Base-by-base conservation (phyloP, 345 rosid genomes). In the Acer negundo region DNA sequence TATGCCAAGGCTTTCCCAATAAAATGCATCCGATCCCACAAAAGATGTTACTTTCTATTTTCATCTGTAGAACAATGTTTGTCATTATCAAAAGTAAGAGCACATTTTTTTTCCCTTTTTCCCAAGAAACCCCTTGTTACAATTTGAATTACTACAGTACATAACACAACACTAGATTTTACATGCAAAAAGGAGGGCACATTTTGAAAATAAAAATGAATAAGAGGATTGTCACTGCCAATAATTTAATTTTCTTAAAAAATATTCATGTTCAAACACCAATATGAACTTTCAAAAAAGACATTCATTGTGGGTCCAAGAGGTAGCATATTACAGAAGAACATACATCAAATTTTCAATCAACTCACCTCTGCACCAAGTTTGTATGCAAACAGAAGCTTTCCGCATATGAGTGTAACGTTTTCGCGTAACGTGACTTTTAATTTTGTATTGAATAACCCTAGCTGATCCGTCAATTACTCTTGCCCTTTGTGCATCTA, bases 321-420 rank as follows among this genome's bases (percentile, higher is more conserved):
- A 62, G 17, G 31, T 46, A 26, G 53, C 67, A 47, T 46, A 44
- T 40, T 44, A 69, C 40, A 69, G 38, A 69, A 23, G 55, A 80
- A 66, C 53, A 28, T 2, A 62, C 16, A 65, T 65, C 69, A 74
- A 16, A 8, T 66, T 75, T 75, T 67, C 62, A 53, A 64, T n/a
- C 40, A 44, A 77, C 86, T 82, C 77, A 92, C 99, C 94, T 89
- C 96, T 92, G 97, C 98, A 91, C 47, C 67, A 80, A 79, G 99
- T 79, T 74, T 95, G 97, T 87, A 93, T 77, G 20, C 66, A 73
- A 75, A 95, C 84, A 49, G 94, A 89, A 82, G 85, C 82, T 84
- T 35, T 84, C 35, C 88, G 84, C 84, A 84, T 53, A 22, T 72
- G 28, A 67, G 84, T 67, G 78, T 80, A 93, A 28, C 77, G 85